Evolutionary conservation across 176 grass and related monocot species (phyloP).

Genomic region (Musa itinerans): DNA sequence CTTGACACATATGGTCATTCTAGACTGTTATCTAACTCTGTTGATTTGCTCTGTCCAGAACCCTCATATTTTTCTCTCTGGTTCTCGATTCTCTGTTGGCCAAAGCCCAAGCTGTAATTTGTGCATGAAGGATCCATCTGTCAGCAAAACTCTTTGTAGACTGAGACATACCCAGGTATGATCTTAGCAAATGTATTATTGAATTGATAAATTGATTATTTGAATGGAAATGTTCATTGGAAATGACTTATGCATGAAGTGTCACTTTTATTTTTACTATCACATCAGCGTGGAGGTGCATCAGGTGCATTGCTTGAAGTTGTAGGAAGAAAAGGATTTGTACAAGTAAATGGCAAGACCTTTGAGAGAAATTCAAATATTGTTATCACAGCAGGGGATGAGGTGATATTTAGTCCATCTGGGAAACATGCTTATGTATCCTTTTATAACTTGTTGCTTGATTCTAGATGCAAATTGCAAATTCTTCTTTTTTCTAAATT

Average conservation of each 20-base stretch:
- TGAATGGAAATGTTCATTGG: conserved; percentile 27
- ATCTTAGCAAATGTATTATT: not conserved
- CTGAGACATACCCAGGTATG: conserved; percentile 58
- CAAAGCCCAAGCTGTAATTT: conserved; percentile 64
- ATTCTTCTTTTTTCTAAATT: conserved; percentile 22
- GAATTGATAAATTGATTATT: not conserved
- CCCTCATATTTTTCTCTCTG: conserved; percentile 62
- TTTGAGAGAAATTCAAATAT: conserved; percentile 40
- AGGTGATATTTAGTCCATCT: conserved; percentile 65
- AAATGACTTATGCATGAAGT: not conserved
- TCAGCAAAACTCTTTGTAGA: conserved; percentile 87
- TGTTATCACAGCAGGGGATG: conserved; percentile 79
- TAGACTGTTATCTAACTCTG: conserved; percentile 1
- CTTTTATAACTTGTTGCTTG: conserved; percentile 18
- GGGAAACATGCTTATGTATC: conserved; percentile 96
- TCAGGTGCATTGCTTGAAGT: conserved; percentile 64
- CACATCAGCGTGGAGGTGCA: conserved; percentile 27
- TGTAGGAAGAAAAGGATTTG: conserved; percentile 64
- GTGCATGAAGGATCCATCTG: conserved; percentile 59
- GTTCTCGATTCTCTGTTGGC: conserved; percentile 61
- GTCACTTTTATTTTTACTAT: conserved; percentile 4
- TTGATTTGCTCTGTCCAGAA: conserved; percentile 44
- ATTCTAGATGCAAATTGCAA: not conserved
- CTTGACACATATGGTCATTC: not conserved
- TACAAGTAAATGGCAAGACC: conserved; percentile 66